Percentiles rank a stretch among this genome's conserved stretches.
phyloP scores from a whole-genome alignment of 345 rosid species.

The Cardamine resedifolia region DNA sequence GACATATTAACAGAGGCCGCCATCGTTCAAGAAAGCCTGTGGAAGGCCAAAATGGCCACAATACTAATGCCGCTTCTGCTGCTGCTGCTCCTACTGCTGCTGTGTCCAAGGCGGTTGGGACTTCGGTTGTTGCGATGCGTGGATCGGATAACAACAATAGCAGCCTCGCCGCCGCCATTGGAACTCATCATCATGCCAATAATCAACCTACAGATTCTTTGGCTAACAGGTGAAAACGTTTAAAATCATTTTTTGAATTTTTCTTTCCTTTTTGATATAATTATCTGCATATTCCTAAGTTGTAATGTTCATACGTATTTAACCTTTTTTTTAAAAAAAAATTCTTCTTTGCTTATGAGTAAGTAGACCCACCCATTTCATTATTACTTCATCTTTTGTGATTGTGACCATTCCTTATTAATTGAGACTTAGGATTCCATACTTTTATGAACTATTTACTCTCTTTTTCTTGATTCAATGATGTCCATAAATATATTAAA shows the following conservation, averaged over 20 bases:
- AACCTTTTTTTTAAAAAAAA: constrained; percentile 9
- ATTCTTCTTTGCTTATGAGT: constrained; percentile 36
- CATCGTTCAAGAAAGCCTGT: constrained; percentile 99
- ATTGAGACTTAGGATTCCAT: constrained; percentile 32
- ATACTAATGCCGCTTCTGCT: constrained; percentile 46
- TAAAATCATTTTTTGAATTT: not conserved
- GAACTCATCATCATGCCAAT: constrained; percentile 37
- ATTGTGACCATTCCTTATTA: constrained; percentile 15
- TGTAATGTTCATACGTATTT: constrained; percentile 39
- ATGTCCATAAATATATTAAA: not conserved
- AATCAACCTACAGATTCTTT: constrained; percentile 39
- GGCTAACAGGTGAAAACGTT: constrained; percentile 43
- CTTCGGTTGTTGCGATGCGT: constrained; percentile 38
- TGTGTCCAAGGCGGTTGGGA: constrained; percentile 41
- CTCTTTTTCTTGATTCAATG: constrained; percentile 19
- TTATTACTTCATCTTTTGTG: constrained; percentile 32
- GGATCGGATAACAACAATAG: constrained; percentile 41
- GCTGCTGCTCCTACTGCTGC: constrained; percentile 28
- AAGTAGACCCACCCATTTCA: constrained; percentile 49
- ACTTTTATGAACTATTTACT: constrained; percentile 18
- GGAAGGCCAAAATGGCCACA: constrained; percentile 91
- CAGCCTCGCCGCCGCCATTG: constrained; percentile 37
- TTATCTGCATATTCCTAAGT: constrained; percentile 43
- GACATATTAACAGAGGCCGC: constrained; percentile 97
- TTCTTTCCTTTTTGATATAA: constrained; percentile 11